Conservation (phyloP, 179 eudicot genomes). For the Beta macrorhiza region DNA sequence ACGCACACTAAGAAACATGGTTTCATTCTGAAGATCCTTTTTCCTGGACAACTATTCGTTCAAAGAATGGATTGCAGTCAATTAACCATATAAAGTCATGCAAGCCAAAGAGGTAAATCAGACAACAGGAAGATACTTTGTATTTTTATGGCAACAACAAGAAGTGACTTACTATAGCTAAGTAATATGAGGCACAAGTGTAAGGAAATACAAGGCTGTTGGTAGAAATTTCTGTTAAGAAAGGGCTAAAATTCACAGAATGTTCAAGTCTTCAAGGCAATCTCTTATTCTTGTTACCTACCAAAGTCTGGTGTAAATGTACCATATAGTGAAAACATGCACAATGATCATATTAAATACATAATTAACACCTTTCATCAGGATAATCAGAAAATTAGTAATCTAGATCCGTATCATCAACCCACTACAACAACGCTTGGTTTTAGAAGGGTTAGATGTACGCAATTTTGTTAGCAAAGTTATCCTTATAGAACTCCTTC, state of each 20-base stretch:
- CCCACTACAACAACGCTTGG: background rate
- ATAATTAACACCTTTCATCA: background rate
- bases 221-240: background rate
- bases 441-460: background rate
- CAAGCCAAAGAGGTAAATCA: background rate
- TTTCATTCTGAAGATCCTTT: conserved; percentile 70
- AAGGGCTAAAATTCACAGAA: background rate
- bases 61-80: conserved; percentile 8
- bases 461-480: background rate
- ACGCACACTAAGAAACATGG: conserved; percentile 72
- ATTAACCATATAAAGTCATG: background rate
- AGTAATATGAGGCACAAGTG: background rate
- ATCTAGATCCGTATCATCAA: background rate
- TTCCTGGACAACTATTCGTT: conserved; percentile 58
- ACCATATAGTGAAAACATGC: background rate
- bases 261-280: background rate
- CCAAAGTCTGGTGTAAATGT: background rate
- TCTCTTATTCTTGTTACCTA: background rate
- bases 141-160: too few species aligned
- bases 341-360: background rate
- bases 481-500: too few species aligned
- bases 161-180: background rate
- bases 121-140: background rate
- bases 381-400: background rate
- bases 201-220: background rate